Percentiles rank a stretch among this genome's conserved stretches.
Evolutionary conservation across 345 rosid genomes (phyloP).

Genomic region (Anacardium occidentale): DNA sequence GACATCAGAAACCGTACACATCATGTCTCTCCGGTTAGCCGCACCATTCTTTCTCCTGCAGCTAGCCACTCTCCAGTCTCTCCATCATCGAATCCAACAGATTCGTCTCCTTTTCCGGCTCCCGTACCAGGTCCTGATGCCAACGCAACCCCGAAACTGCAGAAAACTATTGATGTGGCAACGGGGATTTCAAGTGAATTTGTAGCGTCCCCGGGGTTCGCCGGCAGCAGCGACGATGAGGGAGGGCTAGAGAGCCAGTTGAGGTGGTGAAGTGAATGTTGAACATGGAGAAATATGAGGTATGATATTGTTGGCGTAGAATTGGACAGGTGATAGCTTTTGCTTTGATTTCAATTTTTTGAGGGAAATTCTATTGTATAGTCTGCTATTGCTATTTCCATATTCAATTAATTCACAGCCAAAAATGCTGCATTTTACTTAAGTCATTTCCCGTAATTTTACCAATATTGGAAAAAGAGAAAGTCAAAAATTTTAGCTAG

Average conservation of each 20-base stretch:
- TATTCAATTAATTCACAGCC: too few relatives aligned
- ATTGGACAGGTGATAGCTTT: background rate
- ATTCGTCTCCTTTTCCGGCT: background rate
- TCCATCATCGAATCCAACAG: background rate
- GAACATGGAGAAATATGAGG: background rate
- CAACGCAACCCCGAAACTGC: background rate
- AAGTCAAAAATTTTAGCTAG: too few relatives aligned
- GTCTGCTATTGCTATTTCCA: too few relatives aligned
- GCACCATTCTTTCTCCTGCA: background rate
- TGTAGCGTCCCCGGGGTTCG: background rate
- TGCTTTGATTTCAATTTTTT: too few relatives aligned
- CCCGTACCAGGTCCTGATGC: background rate
- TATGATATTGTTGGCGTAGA: background rate
- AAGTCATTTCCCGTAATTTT: too few relatives aligned
- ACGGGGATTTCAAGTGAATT: background rate
- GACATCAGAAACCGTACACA: too few relatives aligned
- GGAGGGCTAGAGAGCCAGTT: background rate
- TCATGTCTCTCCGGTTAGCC: too few relatives aligned
- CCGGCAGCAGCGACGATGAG: background rate
- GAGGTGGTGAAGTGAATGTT: background rate
- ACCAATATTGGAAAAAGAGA: too few relatives aligned
- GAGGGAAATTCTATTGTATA: too few relatives aligned
- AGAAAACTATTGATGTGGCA: background rate
- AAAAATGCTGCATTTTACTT: too few relatives aligned
- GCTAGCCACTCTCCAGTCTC: background rate